Percentiles rank a stretch among this genome's conserved stretches.
Conservation (phyloP, 2,329 filamentous ascomycete genomes). For the Venturiaceae sp. region DNA sequence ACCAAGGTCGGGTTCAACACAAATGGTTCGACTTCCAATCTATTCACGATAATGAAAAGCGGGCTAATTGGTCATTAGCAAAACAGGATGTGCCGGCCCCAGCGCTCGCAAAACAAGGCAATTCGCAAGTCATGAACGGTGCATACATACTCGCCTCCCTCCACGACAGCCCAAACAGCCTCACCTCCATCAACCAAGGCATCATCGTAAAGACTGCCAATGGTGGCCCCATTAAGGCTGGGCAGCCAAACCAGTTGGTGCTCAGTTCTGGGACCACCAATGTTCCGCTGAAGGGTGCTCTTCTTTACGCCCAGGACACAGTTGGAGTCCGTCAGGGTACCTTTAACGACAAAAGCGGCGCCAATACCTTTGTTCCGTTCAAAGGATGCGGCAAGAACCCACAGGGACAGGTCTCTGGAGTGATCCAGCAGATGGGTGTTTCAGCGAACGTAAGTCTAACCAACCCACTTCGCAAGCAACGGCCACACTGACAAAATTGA, state of each 20-base stretch:
- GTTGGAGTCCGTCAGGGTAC: background rate
- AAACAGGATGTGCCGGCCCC: background rate
- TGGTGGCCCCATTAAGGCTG: background rate
- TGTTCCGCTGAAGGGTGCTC: background rate
- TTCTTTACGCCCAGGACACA: background rate
- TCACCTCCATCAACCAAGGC: background rate
- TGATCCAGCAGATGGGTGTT: constrained; percentile 3
- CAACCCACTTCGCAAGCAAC: background rate
- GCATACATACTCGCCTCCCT: constrained; percentile 4
- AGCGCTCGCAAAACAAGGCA: background rate
- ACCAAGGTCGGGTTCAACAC: background rate
- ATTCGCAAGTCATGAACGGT: background rate
- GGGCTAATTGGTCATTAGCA: background rate
- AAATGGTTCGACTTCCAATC: background rate
- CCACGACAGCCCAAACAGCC: background rate
- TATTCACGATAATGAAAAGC: no score
- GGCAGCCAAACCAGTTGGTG: background rate
- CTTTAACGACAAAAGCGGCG: background rate
- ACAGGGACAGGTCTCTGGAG: background rate
- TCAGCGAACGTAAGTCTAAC: background rate
- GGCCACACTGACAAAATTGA: background rate
- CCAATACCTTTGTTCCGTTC: background rate
- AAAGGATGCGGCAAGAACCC: constrained; percentile 1
- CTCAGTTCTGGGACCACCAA: background rate
- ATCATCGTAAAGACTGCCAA: background rate